Conservation (phyloP, 1,139 yeast species). For the Sugiyamaella neomexicana region DNA sequence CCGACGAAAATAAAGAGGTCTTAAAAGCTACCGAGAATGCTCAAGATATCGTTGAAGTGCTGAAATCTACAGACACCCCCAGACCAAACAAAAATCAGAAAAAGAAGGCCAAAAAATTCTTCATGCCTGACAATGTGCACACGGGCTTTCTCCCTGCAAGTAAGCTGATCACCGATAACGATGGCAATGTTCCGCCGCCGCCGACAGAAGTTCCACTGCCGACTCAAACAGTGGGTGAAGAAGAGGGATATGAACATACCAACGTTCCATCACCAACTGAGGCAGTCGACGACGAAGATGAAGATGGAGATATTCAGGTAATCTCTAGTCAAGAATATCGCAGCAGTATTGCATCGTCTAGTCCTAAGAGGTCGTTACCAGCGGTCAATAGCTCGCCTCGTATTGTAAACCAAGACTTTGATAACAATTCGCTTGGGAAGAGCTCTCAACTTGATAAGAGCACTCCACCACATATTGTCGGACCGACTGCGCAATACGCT, state of each 20-base stretch:
- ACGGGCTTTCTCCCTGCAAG: constrained; percentile 67
- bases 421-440: too few relatives aligned
- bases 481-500: too few relatives aligned
- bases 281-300: background rate
- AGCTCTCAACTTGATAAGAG: too few relatives aligned
- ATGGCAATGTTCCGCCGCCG: constrained; percentile 5
- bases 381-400: constrained; percentile 3
- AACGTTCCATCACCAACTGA: too few relatives aligned
- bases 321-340: constrained; percentile 9
- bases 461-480: too few relatives aligned
- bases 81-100: constrained; percentile 22
- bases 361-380: background rate
- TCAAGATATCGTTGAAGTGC: constrained; percentile 67
- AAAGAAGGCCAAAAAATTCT: constrained; percentile 49
- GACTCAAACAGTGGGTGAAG: too few relatives aligned
- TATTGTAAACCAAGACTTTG: too few relatives aligned
- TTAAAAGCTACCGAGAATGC: constrained; percentile 48
- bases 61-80: constrained; percentile 26
- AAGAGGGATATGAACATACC: too few relatives aligned
- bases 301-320: background rate
- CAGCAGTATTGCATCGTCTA: background rate
- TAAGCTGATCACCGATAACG: constrained; percentile 3
- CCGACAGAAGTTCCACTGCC: background rate
- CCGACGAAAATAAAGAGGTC: constrained; percentile 64
- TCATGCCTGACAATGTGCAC: constrained; percentile 77